These are phyloP conservation scores for Lupinus albus DNA, from an alignment of 306 rosid genomes.

Conservation along the genomic window DNA sequence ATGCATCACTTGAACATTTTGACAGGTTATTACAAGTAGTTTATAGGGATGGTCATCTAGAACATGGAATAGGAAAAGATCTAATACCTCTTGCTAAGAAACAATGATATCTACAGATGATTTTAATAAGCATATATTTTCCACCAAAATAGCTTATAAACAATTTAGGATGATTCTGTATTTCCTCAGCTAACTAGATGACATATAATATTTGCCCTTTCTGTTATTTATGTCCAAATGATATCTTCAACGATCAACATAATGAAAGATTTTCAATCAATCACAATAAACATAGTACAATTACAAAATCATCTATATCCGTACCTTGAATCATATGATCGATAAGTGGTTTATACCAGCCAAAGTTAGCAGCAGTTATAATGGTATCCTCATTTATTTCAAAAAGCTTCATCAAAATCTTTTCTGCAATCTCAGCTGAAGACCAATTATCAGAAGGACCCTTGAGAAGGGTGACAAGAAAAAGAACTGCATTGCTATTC, in stretches of 20 bases:
- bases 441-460: slow-evolving; percentile 46
- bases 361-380: slow-evolving; percentile 61
- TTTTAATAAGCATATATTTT: background rate
- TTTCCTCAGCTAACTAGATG: background rate
- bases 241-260: background rate
- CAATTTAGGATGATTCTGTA: background rate
- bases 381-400: slow-evolving; percentile 62
- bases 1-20: background rate
- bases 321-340: slow-evolving; percentile 65
- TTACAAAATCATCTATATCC: slow-evolving; percentile 34
- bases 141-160: background rate
- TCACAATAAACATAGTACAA: slow-evolving; percentile 27
- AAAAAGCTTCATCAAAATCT: slow-evolving; percentile 63
- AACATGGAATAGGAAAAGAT: slow-evolving; percentile 20
- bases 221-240: background rate
- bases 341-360: slow-evolving; percentile 78
- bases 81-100: background rate
- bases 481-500: slow-evolving; percentile 52
- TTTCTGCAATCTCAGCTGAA: slow-evolving; percentile 69
- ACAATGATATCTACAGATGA: slow-evolving; percentile 5
- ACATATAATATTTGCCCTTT: background rate
- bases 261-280: background rate
- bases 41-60: slow-evolving; percentile 1
- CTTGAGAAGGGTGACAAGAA: slow-evolving; percentile 63
- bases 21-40: background rate